A percentile compares a stretch with the other conserved stretches of the same genome.
These are phyloP conservation scores for Fonsecaea pedrosoi DNA, from an alignment of 2,329 filamentous ascomycete genomes.

Conservation along the genomic window DNA sequence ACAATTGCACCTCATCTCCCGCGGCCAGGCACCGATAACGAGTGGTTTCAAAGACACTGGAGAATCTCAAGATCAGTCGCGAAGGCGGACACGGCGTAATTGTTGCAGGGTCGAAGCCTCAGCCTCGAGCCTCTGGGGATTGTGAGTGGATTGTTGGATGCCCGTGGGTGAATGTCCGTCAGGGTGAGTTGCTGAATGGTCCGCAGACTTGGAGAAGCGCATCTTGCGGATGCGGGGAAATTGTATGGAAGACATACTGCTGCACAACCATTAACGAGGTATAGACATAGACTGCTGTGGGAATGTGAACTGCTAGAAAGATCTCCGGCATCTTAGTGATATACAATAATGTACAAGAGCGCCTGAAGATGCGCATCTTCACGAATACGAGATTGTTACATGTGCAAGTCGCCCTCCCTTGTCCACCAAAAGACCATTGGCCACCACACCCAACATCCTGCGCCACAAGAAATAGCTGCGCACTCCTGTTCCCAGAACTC, in stretches of 20 bases:
- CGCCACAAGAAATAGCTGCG: neutral
- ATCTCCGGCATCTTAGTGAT: no score
- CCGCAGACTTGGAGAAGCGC: neutral
- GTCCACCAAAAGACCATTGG: neutral
- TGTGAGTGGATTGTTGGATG: neutral
- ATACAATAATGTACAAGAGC: neutral
- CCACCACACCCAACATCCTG: neutral
- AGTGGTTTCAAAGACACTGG: neutral
- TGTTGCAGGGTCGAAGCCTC: neutral
- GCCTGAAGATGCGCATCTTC: neutral
- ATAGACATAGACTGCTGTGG: no score
- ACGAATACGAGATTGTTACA: neutral
- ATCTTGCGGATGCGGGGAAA: neutral
- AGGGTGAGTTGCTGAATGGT: neutral
- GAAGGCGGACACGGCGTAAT: neutral
- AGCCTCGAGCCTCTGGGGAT: neutral
- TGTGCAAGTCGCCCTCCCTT: neutral
- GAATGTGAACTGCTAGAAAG: no score
- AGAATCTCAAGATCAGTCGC: neutral
- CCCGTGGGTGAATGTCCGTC: neutral
- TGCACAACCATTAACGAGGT: no score
- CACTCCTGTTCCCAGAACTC: neutral
- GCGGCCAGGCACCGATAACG: neutral
- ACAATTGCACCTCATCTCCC: conserved; percentile 10
- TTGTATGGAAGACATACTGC: neutral